phyloP scores from a whole-genome alignment of 805 yeast genomes.

The Tetrapisispora taiwanensis region DNA sequence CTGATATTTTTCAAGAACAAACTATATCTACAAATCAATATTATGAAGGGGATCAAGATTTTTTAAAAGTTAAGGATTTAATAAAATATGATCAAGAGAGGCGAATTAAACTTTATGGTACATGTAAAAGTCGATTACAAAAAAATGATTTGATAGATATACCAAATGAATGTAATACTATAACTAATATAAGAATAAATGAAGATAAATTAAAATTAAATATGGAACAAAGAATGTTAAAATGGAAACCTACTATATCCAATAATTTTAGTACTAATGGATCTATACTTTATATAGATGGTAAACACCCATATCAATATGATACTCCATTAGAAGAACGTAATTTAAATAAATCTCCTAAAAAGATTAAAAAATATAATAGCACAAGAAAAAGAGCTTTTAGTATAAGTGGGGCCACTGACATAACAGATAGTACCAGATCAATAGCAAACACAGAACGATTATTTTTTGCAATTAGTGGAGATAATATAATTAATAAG shows the following conservation, averaged over 20 bases:
- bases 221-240: conserved; percentile 23
- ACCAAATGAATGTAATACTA: not conserved
- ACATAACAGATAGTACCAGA: not conserved
- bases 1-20: not conserved
- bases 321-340: conserved; percentile 3
- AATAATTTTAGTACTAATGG: conserved; percentile 12
- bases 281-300: conserved; percentile 18
- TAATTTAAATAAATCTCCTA: not conserved
- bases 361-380: not conserved
- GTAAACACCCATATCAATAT: conserved; percentile 23
- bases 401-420: conserved; percentile 4
- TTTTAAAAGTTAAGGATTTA: conserved; percentile 18
- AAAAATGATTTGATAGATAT: not conserved
- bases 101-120: conserved; percentile 3
- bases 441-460: not conserved
- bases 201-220: conserved; percentile 13
- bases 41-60: not conserved
- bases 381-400: not conserved
- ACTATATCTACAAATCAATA: not conserved
- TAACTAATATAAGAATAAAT: conserved; percentile 3
- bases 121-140: not conserved
- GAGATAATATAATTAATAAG: not conserved
- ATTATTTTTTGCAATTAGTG: not conserved
- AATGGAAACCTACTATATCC: conserved; percentile 22
- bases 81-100: conserved; percentile 20